Base-by-base conservation (phyloP, 805 yeast species). In the Wickerhamiella allomyrinae region DNA sequence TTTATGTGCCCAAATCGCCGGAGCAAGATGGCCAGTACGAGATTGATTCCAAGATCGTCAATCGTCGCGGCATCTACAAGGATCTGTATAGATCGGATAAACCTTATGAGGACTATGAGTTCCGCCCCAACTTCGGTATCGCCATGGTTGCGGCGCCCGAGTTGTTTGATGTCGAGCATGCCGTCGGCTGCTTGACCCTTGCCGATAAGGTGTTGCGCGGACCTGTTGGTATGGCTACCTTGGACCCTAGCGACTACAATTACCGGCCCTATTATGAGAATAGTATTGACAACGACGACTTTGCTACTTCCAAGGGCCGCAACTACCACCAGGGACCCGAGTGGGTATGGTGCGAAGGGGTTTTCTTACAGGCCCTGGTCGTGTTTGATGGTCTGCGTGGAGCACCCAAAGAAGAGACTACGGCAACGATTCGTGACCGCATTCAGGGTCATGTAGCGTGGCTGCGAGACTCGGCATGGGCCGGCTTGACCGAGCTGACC, bases 301-400 rank as follows among this genome's bases (percentile, higher is more conserved):
- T 86, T 69, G 85, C 93, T 1, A 86, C 96, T 0, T 70, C 96
- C 2, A 85, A 86, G 61, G 98, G 98, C 23, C 73, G 97, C 54
- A 91, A 91, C 62, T 89, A 89, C 59, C 98, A 89, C 60, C 97
- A 89, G 63, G 98, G 98, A 2, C 98, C 98, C 2, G 98, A 91
- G 58, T 89, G 98, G 98, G 81, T 83, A 25, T 89, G 96, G 96
- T 73, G 77, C 45, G 69, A 71, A 20, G 98, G 98, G 2, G 86
- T 76, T 59, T 89, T 85, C 57, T 62, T 91, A 50, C 72, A 96
- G 48, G 94, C 97, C 0, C 76, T 68, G 53, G 64, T 73, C 29
- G 58, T 63, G 37, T 74, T 79, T 56, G 75, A 77, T 51, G 59
- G 67, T 53, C 56, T 11, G 62, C 69, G 48, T 53, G 58, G 44